Percentiles rank a stretch among this genome's conserved stretches.
These are phyloP conservation scores for Gynochthodes officinalis DNA, from an alignment of 257 asterid genomes.

Conservation along the genomic window DNA sequence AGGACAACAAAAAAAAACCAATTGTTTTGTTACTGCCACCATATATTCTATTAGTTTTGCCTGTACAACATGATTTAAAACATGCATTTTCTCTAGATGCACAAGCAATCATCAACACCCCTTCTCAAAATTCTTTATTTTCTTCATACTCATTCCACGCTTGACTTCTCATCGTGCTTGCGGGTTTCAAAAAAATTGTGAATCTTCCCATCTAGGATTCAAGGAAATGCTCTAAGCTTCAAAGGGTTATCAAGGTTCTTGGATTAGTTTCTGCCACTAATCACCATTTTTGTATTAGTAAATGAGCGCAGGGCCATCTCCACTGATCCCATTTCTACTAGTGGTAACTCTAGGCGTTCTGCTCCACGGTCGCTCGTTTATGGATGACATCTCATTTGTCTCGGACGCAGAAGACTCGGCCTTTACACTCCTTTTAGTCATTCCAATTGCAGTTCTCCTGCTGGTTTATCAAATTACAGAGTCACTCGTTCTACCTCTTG, in stretches of 20 bases:
- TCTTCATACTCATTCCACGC: not conserved
- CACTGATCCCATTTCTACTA: conserved; percentile 49
- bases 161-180: not conserved
- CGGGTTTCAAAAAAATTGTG: not conserved
- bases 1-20: not conserved
- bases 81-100: too few species aligned
- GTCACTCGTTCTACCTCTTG: conserved; percentile 44
- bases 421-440: conserved; percentile 41
- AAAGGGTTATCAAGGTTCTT: not conserved
- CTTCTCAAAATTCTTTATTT: not conserved
- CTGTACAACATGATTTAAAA: not conserved
- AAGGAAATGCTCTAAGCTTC: not conserved
- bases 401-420: conserved; percentile 42
- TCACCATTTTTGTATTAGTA: conserved; percentile 4
- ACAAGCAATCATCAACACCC: not conserved
- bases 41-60: not conserved
- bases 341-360: conserved; percentile 53
- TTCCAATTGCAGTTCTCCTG: conserved; percentile 42
- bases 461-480: conserved; percentile 39
- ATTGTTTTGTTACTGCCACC: conserved; percentile 19
- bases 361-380: conserved; percentile 45
- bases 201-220: not conserved
- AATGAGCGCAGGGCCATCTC: conserved; percentile 61
- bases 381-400: conserved; percentile 34
- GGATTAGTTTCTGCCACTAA: not conserved